Conservation (phyloP, 2,329 filamentous ascomycete genomes). For the Cryphonectria carpinicola region DNA sequence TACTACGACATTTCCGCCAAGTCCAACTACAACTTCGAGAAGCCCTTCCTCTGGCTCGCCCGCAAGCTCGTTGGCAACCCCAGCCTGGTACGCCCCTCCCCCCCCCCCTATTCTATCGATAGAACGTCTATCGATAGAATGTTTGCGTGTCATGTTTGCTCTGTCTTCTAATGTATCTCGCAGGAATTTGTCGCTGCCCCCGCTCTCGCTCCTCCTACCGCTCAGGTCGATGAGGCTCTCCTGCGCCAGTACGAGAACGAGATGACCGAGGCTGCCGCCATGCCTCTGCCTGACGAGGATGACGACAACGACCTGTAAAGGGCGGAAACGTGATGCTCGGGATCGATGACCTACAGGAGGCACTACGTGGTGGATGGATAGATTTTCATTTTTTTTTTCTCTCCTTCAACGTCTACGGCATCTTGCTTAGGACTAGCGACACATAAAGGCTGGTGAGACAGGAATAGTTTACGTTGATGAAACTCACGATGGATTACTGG, state of each 20-base stretch:
- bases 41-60: slow-evolving; percentile 99
- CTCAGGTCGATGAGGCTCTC: slow-evolving; percentile 82
- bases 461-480: slow-evolving; percentile 28
- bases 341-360: slow-evolving; percentile 14
- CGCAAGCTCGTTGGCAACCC: slow-evolving; percentile 98
- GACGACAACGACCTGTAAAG: slow-evolving; percentile 71
- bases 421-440: slow-evolving; percentile 31
- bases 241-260: slow-evolving; percentile 84
- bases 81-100: slow-evolving; percentile 65
- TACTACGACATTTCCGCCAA: slow-evolving; percentile 99
- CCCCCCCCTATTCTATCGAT: slow-evolving; percentile 12
- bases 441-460: slow-evolving; percentile 27
- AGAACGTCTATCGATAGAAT: neutral
- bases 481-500: slow-evolving; percentile 27
- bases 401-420: slow-evolving; percentile 27
- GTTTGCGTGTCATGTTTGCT: neutral
- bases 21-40: slow-evolving; percentile 99
- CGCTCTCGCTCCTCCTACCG: slow-evolving; percentile 91
- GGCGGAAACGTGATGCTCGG: slow-evolving; percentile 27
- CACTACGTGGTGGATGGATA: slow-evolving; percentile 29
- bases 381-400: slow-evolving; percentile 28
- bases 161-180: slow-evolving; percentile 35
- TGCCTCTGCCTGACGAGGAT: slow-evolving; percentile 94
- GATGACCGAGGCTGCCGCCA: slow-evolving; percentile 77
- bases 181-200: slow-evolving; percentile 96